phyloP scores from a whole-genome alignment of 75 land plant species.

The Pinus albicaulis region DNA sequence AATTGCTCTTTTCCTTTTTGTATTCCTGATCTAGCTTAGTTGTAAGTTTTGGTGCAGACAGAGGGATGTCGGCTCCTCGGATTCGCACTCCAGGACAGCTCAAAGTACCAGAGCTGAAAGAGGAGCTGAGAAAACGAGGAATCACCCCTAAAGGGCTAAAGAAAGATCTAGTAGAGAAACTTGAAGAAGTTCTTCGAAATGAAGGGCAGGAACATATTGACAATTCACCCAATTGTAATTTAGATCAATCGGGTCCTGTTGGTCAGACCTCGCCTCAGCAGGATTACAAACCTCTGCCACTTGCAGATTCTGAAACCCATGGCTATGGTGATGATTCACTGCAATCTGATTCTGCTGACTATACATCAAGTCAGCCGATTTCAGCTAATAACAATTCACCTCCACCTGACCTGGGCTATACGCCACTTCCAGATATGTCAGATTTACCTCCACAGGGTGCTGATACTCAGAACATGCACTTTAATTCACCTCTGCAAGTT shows the following conservation, averaged over 20 bases:
- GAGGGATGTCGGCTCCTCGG: conserved; percentile 17
- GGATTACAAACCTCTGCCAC: not conserved
- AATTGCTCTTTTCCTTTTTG: conserved; percentile 1
- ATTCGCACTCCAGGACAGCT: conserved; percentile 47
- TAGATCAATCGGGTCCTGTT: not conserved
- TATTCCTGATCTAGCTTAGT: conserved; percentile 12
- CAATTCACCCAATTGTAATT: not conserved
- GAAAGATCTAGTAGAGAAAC: conserved; percentile 32
- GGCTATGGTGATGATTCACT: not conserved
- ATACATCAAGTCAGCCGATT: not conserved
- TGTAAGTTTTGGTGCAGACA: conserved; percentile 13
- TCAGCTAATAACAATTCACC: not conserved
- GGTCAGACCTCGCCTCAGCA: not conserved
- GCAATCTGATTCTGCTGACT: not conserved
- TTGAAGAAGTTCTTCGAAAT: conserved; percentile 30
- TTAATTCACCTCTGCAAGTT: not conserved
- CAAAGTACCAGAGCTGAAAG: conserved; percentile 39
- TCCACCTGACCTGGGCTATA: no score
- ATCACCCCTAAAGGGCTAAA: conserved; percentile 33
- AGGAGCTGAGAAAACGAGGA: conserved; percentile 40
- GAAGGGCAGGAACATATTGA: conserved; percentile 16
- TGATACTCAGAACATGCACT: not conserved
- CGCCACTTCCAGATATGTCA: no score
- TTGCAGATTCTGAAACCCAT: not conserved
- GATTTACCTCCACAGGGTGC: not conserved